phyloP scores from a whole-genome alignment of 768 basidiomycete species.

The Collybia nuda region DNA sequence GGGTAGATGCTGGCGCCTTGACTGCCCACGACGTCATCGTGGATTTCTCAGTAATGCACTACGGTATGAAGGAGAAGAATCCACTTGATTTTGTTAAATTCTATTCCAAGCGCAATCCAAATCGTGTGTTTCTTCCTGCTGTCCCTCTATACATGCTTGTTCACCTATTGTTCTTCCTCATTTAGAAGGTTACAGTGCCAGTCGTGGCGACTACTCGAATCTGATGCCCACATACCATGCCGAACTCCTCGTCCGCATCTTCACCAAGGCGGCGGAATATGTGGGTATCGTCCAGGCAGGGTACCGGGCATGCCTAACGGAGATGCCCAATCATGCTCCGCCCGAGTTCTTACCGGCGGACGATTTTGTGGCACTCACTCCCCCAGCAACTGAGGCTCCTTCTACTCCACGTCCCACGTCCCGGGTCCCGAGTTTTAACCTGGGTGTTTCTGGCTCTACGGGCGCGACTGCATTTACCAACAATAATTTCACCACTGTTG shows the following conservation, averaged over 20 bases:
- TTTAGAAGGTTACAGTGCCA: conserved; percentile 44
- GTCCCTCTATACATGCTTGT: not conserved
- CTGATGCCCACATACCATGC: conserved; percentile 66
- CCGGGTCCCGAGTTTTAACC: conserved; percentile 9
- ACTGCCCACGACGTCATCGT: conserved; percentile 58
- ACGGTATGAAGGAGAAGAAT: conserved; percentile 71
- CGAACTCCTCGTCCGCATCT: conserved; percentile 69
- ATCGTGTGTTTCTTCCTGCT: conserved; percentile 40
- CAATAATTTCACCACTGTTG: conserved; percentile 50
- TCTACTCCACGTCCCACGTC: conserved; percentile 29
- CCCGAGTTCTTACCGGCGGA: not conserved
- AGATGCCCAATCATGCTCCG: conserved; percentile 17
- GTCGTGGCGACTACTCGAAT: conserved; percentile 59
- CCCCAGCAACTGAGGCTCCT: conserved; percentile 36
- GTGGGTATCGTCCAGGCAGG: conserved; percentile 67
- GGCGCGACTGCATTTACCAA: conserved; percentile 28
- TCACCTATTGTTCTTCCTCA: not conserved
- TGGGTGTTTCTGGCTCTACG: conserved; percentile 10
- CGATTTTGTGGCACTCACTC: conserved; percentile 19
- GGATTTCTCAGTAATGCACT: conserved; percentile 65
- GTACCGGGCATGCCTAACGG: conserved; percentile 46
- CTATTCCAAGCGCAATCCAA: conserved; percentile 64
- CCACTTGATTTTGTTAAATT: conserved; percentile 72
- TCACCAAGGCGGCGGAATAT: conserved; percentile 60
- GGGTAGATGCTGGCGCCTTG: conserved; percentile 33